Percentiles rank a stretch among this genome's conserved stretches.
These are phyloP conservation scores for Acacia pycnantha DNA, from an alignment of 331 rosid genomes.

Conservation along the genomic window DNA sequence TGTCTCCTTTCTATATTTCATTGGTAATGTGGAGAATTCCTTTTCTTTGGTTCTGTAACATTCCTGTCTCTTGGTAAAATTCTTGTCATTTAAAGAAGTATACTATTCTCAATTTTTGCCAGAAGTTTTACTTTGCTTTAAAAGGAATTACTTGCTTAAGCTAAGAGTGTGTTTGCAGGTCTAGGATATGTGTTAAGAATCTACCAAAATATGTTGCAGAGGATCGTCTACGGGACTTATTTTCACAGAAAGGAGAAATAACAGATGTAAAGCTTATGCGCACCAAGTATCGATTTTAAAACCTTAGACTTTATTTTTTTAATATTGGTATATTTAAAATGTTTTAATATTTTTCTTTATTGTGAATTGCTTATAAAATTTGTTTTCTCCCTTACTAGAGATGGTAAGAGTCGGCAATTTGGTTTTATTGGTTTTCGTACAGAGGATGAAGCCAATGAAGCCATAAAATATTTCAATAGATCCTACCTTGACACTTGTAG, in stretches of 20 bases:
- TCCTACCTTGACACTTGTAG: constrained; percentile 56
- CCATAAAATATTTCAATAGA: constrained; percentile 67
- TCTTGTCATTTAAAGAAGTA: background rate
- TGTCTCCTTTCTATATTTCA: background rate
- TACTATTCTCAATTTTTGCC: background rate
- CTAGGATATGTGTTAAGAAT: constrained; percentile 86
- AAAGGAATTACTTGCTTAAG: background rate
- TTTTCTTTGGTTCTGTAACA: background rate
- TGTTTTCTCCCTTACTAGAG: constrained; percentile 34
- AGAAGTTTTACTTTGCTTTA: background rate
- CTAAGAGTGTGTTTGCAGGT: constrained; percentile 46
- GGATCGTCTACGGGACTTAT: constrained; percentile 59
- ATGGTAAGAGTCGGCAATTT: constrained; percentile 79
- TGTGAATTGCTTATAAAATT: constrained; percentile 24
- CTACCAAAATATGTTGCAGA: constrained; percentile 62
- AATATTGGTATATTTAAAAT: background rate
- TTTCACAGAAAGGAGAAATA: constrained; percentile 78
- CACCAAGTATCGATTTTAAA: constrained; percentile 49
- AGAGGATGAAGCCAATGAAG: constrained; percentile 63
- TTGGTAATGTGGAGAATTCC: background rate
- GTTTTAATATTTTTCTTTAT: background rate
- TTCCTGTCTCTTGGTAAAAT: background rate
- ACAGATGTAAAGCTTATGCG: constrained; percentile 86
- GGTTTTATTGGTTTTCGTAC: constrained; percentile 81
- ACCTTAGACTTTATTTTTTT: background rate